Percentiles rank a stretch among this genome's conserved stretches.
phyloP scores from a whole-genome alignment of 2,329 filamentous ascomycete species.

The Myotisia sp. region DNA sequence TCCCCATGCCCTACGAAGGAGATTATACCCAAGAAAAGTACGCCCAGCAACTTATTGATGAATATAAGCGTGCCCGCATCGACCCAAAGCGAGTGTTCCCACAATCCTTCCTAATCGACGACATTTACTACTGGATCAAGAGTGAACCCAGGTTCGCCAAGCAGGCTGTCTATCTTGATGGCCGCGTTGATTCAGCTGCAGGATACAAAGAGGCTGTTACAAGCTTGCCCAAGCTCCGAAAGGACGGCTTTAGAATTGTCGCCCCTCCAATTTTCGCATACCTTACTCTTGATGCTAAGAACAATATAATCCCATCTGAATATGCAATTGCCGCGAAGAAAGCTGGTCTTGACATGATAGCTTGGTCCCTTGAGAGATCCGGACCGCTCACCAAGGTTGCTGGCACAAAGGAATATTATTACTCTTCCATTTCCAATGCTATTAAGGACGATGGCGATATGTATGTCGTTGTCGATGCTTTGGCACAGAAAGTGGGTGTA shows the following conservation, averaged over 20 bases:
- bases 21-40: slow-evolving; percentile 52
- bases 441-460: slow-evolving; percentile 52
- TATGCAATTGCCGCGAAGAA: slow-evolving; percentile 49
- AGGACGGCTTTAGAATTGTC: slow-evolving; percentile 47
- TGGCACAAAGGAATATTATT: slow-evolving; percentile 41
- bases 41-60: slow-evolving; percentile 50
- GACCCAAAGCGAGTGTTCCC: slow-evolving; percentile 42
- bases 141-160: slow-evolving; percentile 45
- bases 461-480: slow-evolving; percentile 50
- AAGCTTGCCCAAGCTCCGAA: slow-evolving; percentile 42
- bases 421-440: slow-evolving; percentile 36
- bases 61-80: slow-evolving; percentile 42
- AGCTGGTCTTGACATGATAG: slow-evolving; percentile 49
- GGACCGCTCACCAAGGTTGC: slow-evolving; percentile 42
- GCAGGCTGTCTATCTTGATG: slow-evolving; percentile 52
- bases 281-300: slow-evolving; percentile 36
- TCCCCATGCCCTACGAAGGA: slow-evolving; percentile 55
- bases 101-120: slow-evolving; percentile 52
- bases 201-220: slow-evolving; percentile 42
- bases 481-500: slow-evolving; percentile 47
- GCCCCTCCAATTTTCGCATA: slow-evolving; percentile 51
- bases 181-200: slow-evolving; percentile 40
- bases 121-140: slow-evolving; percentile 53
- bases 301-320: slow-evolving; percentile 40
- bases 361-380: slow-evolving; percentile 55